Conservation (phyloP, 495 filamentous ascomycete genomes). For the Diplogelasinospora grovesii region DNA sequence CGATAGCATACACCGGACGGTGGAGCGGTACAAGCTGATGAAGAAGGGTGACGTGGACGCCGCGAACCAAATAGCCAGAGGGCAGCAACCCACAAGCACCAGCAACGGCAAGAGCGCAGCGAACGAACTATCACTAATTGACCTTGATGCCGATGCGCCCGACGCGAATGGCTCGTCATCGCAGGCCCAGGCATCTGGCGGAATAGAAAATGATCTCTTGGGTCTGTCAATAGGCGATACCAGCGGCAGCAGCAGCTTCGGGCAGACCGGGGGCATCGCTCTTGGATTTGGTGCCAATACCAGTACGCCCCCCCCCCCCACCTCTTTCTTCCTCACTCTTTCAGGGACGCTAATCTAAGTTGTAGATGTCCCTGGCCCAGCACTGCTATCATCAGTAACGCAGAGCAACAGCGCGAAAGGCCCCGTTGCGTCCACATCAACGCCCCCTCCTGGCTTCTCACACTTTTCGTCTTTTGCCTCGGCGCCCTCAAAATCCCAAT, state of each 20-base stretch:
- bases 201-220: conserved; percentile 48
- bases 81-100: conserved; percentile 59
- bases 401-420: conserved; percentile 49
- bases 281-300: conserved; percentile 70
- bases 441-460: conserved; percentile 23
- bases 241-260: conserved; percentile 41
- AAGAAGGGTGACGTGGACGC: conserved; percentile 90
- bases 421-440: conserved; percentile 30
- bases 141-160: conserved; percentile 70
- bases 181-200: conserved; percentile 19
- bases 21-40: conserved; percentile 87
- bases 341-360: not conserved
- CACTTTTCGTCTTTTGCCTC: conserved; percentile 59
- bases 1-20: conserved; percentile 94
- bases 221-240: conserved; percentile 46
- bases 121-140: conserved; percentile 88
- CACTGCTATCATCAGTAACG: conserved; percentile 56
- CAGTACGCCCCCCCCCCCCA: conserved; percentile 34
- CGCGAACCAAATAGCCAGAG: conserved; percentile 76
- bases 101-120: conserved; percentile 67
- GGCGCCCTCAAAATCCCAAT: conserved; percentile 35
- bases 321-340: not conserved
- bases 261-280: conserved; percentile 75
- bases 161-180: conserved; percentile 48
- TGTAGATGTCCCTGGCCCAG: conserved; percentile 54